Evolutionary conservation across 1,284 basidiomycete species (phyloP).

Genomic region (Bjerkandera adusta): DNA sequence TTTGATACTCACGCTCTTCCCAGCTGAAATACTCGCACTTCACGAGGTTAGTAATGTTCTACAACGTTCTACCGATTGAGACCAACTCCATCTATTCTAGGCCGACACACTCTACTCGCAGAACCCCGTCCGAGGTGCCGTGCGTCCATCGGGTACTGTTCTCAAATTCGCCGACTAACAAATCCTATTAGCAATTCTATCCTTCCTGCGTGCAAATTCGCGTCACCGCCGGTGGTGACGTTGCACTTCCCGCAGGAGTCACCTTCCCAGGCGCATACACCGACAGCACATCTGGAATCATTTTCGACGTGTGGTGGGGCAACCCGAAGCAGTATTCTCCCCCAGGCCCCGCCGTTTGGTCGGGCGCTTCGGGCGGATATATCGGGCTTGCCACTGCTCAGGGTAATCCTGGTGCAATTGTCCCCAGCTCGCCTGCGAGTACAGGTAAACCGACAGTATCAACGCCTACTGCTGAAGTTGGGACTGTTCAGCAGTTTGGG

Average conservation of each 20-base stretch:
- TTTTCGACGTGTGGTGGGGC: conserved; percentile 12
- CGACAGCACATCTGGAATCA: conserved; percentile 12
- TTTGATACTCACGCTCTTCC: background rate
- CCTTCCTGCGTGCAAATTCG: conserved; percentile 14
- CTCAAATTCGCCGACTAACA: too few species aligned
- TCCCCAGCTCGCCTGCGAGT: too few species aligned
- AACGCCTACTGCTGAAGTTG: too few species aligned
- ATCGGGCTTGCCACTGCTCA: conserved; percentile 7
- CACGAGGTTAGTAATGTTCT: too few species aligned
- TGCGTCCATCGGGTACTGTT: conserved; percentile 6
- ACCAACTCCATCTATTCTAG: conserved; percentile 11
- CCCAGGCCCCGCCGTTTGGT: conserved; percentile 11
- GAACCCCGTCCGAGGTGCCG: conserved; percentile 15
- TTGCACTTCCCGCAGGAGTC: conserved; percentile 13
- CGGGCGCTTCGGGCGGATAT: conserved; percentile 8
- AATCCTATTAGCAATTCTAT: conserved; percentile 13
- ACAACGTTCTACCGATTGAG: too few species aligned
- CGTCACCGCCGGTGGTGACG: background rate
- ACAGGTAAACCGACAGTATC: too few species aligned
- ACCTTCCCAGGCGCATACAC: conserved; percentile 17
- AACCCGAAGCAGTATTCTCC: conserved; percentile 11
- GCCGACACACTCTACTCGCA: conserved; percentile 12
- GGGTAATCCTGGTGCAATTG: too few species aligned
- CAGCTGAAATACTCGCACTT: conserved; percentile 14
- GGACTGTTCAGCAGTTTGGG: too few species aligned